phyloP scores from a whole-genome alignment of 106 monocot species.

The Acorus calamus region DNA sequence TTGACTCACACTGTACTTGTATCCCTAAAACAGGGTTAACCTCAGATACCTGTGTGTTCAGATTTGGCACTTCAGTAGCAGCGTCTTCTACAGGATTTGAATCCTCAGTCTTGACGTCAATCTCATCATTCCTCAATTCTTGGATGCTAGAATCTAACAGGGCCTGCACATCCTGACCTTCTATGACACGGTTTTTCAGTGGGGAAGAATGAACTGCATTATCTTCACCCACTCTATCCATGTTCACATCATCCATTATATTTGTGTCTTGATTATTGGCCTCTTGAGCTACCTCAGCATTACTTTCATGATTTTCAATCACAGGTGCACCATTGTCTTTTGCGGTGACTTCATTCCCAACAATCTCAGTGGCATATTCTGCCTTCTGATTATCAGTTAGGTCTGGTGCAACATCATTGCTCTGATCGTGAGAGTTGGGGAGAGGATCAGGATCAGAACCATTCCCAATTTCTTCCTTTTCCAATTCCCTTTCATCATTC shows the following conservation, averaged over 20 bases:
- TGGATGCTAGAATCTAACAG: not conserved
- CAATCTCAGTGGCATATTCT: constrained; percentile 13
- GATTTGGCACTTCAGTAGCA: constrained; percentile 15
- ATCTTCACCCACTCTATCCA: no score
- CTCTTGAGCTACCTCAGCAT: constrained; percentile 2
- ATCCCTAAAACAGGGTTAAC: constrained; percentile 66
- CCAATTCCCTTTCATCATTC: constrained; percentile 10
- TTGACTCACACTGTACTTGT: constrained; percentile 77
- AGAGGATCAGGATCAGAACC: constrained; percentile 5
- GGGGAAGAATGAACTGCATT: no score
- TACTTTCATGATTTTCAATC: constrained; percentile 12
- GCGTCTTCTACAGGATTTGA: constrained; percentile 28
- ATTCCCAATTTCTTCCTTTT: constrained; percentile 10
- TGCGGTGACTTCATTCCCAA: not conserved
- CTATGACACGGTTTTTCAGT: no score
- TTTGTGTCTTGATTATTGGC: constrained; percentile 1
- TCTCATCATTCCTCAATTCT: constrained; percentile 5
- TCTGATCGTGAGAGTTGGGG: not conserved
- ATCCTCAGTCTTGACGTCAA: constrained; percentile 12
- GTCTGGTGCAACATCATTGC: constrained; percentile 1
- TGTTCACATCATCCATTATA: no score
- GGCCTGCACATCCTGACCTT: not conserved
- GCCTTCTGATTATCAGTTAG: not conserved
- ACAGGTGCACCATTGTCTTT: not conserved
- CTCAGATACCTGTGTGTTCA: constrained; percentile 80